phyloP scores from a whole-genome alignment of 164 flowering plant genomes.

The Malania oleifera region DNA sequence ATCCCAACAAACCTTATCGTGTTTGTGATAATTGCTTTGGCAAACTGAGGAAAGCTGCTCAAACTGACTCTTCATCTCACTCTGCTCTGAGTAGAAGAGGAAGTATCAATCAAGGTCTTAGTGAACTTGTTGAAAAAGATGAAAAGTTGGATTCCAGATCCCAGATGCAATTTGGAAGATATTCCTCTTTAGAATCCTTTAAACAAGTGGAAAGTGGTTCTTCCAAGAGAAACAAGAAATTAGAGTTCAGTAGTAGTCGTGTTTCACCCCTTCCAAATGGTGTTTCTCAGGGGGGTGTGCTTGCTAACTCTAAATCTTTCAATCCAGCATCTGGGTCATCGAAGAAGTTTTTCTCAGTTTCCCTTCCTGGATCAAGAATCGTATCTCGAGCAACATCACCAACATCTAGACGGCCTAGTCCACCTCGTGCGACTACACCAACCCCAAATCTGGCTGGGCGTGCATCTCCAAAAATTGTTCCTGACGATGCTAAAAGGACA shows the following conservation, averaged over 20 bases:
- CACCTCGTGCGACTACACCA: conserved; percentile 4
- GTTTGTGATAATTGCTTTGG: conserved; percentile 25
- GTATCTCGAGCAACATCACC: conserved; percentile 7
- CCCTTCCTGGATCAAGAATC: conserved; percentile 6
- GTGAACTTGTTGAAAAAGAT: not conserved
- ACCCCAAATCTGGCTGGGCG: not conserved
- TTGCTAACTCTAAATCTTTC: not conserved
- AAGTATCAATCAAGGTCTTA: conserved; percentile 1
- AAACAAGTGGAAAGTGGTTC: not conserved
- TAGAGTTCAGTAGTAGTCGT: conserved; percentile 1
- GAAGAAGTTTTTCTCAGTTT: not conserved
- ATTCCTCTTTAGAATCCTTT: not conserved
- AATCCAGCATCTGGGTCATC: conserved; percentile 2
- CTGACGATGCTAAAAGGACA: not conserved
- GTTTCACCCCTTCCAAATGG: conserved; percentile 3
- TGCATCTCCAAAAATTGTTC: not conserved
- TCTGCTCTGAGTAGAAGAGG: conserved; percentile 2
- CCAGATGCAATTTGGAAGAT: not conserved
- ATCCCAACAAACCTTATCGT: conserved; percentile 24
- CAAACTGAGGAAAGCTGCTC: conserved; percentile 13
- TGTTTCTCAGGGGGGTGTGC: not conserved
- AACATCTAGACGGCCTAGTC: conserved; percentile 6
- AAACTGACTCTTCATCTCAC: not conserved
- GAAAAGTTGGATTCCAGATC: not conserved
- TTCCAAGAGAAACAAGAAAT: conserved; percentile 1